phyloP scores from a whole-genome alignment of 768 basidiomycete species.

The Macrolepiota dolichaula region DNA sequence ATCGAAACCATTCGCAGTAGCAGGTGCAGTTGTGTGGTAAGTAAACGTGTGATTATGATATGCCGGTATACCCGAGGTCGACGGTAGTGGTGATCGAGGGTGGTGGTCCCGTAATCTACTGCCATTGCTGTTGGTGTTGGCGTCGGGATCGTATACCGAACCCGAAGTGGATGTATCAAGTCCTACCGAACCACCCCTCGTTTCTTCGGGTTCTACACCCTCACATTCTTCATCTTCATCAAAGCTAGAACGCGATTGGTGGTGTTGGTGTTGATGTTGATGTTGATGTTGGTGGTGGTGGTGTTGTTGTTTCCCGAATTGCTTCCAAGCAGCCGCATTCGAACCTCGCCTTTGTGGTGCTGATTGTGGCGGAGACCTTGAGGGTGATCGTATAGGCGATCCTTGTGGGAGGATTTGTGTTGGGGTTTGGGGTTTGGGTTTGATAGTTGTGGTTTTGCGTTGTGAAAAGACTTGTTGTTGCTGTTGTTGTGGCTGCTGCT shows the following conservation, averaged over 20 bases:
- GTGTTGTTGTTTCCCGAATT: not conserved
- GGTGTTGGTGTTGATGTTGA: not conserved
- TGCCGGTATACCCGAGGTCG: not conserved
- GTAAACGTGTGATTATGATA: not conserved
- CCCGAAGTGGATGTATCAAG: not conserved
- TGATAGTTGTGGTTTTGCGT: not conserved
- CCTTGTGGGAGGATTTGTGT: not conserved
- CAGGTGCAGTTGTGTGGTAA: not conserved
- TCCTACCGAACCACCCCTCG: not conserved
- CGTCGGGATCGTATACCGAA: not conserved
- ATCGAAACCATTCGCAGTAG: not conserved
- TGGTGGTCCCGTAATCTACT: no score
- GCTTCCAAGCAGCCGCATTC: not conserved
- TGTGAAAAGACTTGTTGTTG: not conserved
- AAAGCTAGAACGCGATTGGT: not conserved
- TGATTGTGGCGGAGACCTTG: not conserved
- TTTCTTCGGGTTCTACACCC: not conserved
- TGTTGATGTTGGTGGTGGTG: no score
- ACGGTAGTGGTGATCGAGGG: not conserved
- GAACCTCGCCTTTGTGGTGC: not conserved
- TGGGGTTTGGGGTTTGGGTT: not conserved
- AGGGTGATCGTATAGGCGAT: not conserved
- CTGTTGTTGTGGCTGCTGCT: no score
- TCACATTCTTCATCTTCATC: not conserved
- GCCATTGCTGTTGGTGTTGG: not conserved